Conservation (phyloP, 2,329 filamentous ascomycete genomes). For the Diaporthe aspalathi region DNA sequence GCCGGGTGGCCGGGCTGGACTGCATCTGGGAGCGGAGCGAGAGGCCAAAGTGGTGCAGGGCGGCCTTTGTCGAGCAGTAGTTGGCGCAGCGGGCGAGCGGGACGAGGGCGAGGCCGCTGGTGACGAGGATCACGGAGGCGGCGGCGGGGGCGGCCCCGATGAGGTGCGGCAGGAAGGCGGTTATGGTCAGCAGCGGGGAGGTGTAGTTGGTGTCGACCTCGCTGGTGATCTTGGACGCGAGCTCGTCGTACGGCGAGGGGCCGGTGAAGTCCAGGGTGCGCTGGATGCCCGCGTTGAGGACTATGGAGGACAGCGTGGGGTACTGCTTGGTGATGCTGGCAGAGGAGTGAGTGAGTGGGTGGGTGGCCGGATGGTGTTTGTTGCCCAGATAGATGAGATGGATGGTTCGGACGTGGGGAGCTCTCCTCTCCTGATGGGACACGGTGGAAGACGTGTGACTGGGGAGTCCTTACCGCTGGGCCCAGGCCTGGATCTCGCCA, state of each 20-base stretch:
- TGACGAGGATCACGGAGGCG: conserved; percentile 50
- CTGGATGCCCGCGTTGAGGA: conserved; percentile 70
- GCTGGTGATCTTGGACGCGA: conserved; percentile 49
- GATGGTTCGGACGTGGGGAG: no score
- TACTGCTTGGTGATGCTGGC: conserved; percentile 51
- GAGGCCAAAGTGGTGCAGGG: conserved; percentile 58
- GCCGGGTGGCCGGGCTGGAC: conserved; percentile 44
- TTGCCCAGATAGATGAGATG: no score
- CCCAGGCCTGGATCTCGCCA: conserved; percentile 55
- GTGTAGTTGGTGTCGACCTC: conserved; percentile 63
- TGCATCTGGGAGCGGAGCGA: conserved; percentile 45
- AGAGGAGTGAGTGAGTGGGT: not conserved
- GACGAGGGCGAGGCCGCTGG: conserved; percentile 59
- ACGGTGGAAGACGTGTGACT: not conserved
- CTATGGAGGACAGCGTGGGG: conserved; percentile 65
- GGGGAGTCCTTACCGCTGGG: conserved; percentile 46
- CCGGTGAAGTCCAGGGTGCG: conserved; percentile 58
- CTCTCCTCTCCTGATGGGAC: no score
- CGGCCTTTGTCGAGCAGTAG: conserved; percentile 66
- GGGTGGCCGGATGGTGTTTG: no score
- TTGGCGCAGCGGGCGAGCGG: conserved; percentile 59
- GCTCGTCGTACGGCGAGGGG: conserved; percentile 46
- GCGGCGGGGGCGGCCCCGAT: conserved; percentile 37
- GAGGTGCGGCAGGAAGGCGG: conserved; percentile 60
- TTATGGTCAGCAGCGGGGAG: conserved; percentile 56